These are phyloP conservation scores for Triangularia setosa DNA, from an alignment of 2,329 filamentous ascomycete genomes.

Conservation along the genomic window DNA sequence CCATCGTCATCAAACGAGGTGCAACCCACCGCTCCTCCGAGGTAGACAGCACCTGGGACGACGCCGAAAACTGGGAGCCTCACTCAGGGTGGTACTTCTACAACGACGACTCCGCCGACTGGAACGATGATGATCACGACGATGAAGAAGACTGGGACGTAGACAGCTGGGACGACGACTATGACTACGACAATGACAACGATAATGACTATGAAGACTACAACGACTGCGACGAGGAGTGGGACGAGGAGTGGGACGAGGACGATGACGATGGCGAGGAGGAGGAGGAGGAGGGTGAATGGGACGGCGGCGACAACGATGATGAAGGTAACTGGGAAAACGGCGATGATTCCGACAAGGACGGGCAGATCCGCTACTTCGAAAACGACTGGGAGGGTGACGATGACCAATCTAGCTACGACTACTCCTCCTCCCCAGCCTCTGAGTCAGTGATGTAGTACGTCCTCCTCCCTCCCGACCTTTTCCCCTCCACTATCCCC, in stretches of 20 bases:
- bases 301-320: not conserved
- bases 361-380: not conserved
- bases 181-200: not conserved
- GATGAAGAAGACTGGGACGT: not conserved
- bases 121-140: not conserved
- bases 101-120: not conserved
- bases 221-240: not conserved
- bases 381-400: not conserved
- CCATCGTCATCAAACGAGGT: not conserved
- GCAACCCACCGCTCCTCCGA: not conserved
- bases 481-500: not conserved
- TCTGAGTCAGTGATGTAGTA: not conserved
- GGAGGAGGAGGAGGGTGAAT: not conserved
- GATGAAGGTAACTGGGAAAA: not conserved
- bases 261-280: not conserved
- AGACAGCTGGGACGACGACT: not conserved
- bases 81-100: not conserved
- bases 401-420: not conserved
- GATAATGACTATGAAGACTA: not conserved
- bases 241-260: not conserved
- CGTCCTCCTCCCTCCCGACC: not conserved
- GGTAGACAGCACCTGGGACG: not conserved
- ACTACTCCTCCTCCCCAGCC: not conserved
- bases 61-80: not conserved
- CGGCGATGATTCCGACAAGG: not conserved